Conservation (phyloP, 2,329 filamentous ascomycete genomes). For the Exophiala viscosa region DNA sequence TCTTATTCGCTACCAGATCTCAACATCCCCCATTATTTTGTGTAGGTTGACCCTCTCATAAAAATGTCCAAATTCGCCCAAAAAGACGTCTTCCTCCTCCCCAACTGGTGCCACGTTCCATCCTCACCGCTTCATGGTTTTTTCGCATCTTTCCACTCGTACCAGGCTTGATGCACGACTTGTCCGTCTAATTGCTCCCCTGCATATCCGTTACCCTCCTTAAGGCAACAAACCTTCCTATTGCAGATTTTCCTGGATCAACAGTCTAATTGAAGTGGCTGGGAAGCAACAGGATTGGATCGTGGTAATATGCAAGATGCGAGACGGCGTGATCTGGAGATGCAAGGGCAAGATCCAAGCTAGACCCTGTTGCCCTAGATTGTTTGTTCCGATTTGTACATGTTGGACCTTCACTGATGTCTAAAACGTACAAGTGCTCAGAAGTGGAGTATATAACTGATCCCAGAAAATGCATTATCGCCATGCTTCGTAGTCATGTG, state of each 20-base stretch:
- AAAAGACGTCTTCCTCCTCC: constrained; percentile 8
- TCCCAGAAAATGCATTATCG: constrained; percentile 4
- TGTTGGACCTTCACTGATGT: not conserved
- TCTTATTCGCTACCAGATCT: constrained; percentile 2
- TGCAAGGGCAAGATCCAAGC: constrained; percentile 6
- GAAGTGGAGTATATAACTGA: constrained; percentile 18
- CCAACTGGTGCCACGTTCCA: constrained; percentile 26
- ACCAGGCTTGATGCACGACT: constrained; percentile 6
- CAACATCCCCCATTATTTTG: not conserved
- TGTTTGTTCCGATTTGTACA: constrained; percentile 5
- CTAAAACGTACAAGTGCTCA: constrained; percentile 8
- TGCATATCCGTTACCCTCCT: constrained; percentile 13
- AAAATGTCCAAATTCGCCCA: constrained; percentile 15
- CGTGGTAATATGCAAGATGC: constrained; percentile 19
- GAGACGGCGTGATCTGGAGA: constrained; percentile 23
- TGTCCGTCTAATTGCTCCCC: constrained; percentile 16
- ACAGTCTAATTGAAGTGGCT: constrained; percentile 22
- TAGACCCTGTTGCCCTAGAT: not conserved
- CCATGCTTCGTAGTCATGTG: constrained; percentile 7
- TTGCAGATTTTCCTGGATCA: constrained; percentile 18
- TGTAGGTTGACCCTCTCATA: not conserved
- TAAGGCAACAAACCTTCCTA: constrained; percentile 15
- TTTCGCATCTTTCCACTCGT: constrained; percentile 19
- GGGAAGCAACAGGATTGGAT: constrained; percentile 21
- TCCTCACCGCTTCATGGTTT: constrained; percentile 21